Evolutionary conservation across 352 stramenopile genomes (phyloP).

Genomic region (Aphanomyces cochlioides): DNA sequence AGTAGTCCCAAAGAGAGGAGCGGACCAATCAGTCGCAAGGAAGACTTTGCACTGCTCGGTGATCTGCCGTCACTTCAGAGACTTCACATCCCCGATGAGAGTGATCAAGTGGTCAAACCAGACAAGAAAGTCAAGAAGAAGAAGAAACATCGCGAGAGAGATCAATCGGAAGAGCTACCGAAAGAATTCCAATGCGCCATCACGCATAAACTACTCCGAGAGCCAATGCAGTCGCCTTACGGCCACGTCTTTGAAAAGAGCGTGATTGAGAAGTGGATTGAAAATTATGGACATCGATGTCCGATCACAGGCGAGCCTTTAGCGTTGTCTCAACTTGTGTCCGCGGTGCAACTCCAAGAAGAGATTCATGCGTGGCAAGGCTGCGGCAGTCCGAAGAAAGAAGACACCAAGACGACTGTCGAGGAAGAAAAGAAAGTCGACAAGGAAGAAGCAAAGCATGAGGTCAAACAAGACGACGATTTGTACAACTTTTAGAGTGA

Average conservation of each 20-base stretch:
- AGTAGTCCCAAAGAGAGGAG: slow-evolving; percentile 22
- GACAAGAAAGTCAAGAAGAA: slow-evolving; percentile 35
- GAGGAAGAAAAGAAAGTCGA: slow-evolving; percentile 5
- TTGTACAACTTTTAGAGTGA: slow-evolving; percentile 2
- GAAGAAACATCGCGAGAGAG: slow-evolving; percentile 44
- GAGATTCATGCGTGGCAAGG: slow-evolving; percentile 63
- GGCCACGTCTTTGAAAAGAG: slow-evolving; percentile 73
- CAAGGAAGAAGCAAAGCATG: neutral
- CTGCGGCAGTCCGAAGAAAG: slow-evolving; percentile 11
- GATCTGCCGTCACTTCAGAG: slow-evolving; percentile 61
- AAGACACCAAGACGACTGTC: slow-evolving; percentile 3
- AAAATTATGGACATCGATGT: slow-evolving; percentile 78
- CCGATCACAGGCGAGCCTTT: slow-evolving; percentile 70
- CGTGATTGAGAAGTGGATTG: slow-evolving; percentile 77
- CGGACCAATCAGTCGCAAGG: slow-evolving; percentile 59
- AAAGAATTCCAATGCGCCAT: slow-evolving; percentile 69
- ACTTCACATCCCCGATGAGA: slow-evolving; percentile 38
- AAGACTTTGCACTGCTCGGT: slow-evolving; percentile 73
- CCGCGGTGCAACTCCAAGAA: slow-evolving; percentile 51
- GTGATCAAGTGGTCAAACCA: slow-evolving; percentile 41
- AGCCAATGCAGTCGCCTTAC: slow-evolving; percentile 65
- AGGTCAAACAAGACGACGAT: slow-evolving; percentile 1
- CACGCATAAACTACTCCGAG: slow-evolving; percentile 63
- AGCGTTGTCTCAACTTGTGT: slow-evolving; percentile 44
- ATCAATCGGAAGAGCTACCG: slow-evolving; percentile 40